Percentiles rank a stretch among this genome's conserved stretches.
These are phyloP conservation scores for Aureobasidium subglaciale DNA, from an alignment of 2,329 filamentous ascomycete species.

Conservation along the genomic window DNA sequence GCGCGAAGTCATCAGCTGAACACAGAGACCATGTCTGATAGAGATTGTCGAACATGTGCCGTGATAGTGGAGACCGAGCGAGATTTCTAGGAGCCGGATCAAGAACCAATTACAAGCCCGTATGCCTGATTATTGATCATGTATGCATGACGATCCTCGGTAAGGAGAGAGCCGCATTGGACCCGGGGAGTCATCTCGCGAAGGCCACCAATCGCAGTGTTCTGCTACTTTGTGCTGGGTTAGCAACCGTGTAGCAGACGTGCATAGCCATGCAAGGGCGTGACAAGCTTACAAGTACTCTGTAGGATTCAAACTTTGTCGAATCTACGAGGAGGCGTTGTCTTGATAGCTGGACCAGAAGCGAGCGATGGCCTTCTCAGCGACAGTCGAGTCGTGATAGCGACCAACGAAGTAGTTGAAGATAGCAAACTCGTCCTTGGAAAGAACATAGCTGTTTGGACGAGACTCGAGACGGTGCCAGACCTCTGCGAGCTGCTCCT, in stretches of 20 bases:
- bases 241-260: conserved; percentile 1
- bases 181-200: not conserved
- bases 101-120: not conserved
- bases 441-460: conserved; percentile 66
- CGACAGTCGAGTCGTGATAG: conserved; percentile 48
- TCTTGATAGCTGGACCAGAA: conserved; percentile 48
- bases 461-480: conserved; percentile 61
- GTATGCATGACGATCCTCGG: not conserved
- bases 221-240: not conserved
- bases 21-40: not conserved
- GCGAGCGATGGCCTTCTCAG: conserved; percentile 47
- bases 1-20: not conserved
- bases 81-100: not conserved
- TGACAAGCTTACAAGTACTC: not conserved
- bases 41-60: not conserved
- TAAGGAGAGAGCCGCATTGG: not conserved
- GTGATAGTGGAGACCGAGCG: not conserved
- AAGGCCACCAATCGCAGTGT: not conserved
- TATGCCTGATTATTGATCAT: conserved; percentile 1
- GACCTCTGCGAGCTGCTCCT: conserved; percentile 55
- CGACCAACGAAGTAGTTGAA: conserved; percentile 77
- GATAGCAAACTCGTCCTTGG: conserved; percentile 69
- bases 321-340: not conserved
- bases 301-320: not conserved
- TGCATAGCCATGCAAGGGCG: too few species aligned